Percentiles rank a stretch among this genome's conserved stretches.
Conservation (phyloP, 441 rosid species). For the Erysimum cheiri region DNA sequence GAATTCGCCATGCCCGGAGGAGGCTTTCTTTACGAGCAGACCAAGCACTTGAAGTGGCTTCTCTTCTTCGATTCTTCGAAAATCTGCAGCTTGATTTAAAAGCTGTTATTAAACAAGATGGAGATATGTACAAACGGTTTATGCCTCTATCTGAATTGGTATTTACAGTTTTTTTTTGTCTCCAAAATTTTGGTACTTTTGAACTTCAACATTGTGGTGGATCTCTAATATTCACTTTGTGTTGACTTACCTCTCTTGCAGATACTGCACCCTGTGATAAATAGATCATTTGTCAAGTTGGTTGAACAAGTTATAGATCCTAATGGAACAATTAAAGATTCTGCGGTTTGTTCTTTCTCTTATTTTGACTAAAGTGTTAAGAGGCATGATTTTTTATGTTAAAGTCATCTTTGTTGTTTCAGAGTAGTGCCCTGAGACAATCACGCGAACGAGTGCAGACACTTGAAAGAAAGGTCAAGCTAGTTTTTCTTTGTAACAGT, state of each 20-base stretch:
- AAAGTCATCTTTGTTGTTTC: constrained; percentile 36
- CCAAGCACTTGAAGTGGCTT: constrained; percentile 72
- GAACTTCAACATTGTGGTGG: constrained; percentile 15
- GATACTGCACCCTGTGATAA: constrained; percentile 65
- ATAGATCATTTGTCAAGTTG: constrained; percentile 58
- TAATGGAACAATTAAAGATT: constrained; percentile 84
- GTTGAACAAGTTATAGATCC: constrained; percentile 73
- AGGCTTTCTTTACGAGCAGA: constrained; percentile 55
- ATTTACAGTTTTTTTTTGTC: constrained; percentile 16
- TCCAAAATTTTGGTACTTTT: not conserved
- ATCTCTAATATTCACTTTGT: constrained; percentile 5
- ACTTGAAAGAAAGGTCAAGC: constrained; percentile 76
- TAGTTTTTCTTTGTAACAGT: not conserved
- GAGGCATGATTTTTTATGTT: constrained; percentile 20
- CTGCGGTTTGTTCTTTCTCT: constrained; percentile 69
- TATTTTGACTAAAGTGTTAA: not conserved
- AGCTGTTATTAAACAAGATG: constrained; percentile 71
- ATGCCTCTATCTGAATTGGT: constrained; percentile 84
- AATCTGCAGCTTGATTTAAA: constrained; percentile 71
- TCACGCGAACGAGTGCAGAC: constrained; percentile 67
- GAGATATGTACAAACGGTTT: constrained; percentile 68
- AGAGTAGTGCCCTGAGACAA: constrained; percentile 79
- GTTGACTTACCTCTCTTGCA: constrained; percentile 43
- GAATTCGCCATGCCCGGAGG: constrained; percentile 57
- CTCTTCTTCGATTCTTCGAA: constrained; percentile 62